These are phyloP conservation scores for Friedmanniomyces simplex DNA, from an alignment of 495 filamentous ascomycete genomes.

Conservation along the genomic window DNA sequence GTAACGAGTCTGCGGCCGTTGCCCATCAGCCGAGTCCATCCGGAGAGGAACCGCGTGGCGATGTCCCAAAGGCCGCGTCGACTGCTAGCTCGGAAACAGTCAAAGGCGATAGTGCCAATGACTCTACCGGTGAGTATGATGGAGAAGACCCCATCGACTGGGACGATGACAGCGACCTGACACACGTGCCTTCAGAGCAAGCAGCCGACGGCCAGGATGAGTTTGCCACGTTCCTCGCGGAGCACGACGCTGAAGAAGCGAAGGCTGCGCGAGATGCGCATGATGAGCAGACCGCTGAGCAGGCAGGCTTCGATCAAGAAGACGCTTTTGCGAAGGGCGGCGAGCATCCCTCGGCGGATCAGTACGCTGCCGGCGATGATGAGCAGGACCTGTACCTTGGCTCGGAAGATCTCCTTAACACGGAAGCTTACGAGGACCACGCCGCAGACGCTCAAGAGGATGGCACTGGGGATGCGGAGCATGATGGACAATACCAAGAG, in stretches of 20 bases:
- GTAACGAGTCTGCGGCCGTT: not conserved
- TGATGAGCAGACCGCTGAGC: not conserved
- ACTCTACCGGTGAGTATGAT: slow-evolving; percentile 11
- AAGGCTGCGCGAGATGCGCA: not conserved
- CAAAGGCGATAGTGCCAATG: slow-evolving; percentile 7
- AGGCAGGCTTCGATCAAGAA: not conserved
- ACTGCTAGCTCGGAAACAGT: slow-evolving; percentile 6
- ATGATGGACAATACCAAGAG: not conserved
- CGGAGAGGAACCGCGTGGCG: not conserved
- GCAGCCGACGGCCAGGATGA: slow-evolving; percentile 4
- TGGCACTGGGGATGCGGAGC: not conserved
- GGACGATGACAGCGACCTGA: slow-evolving; percentile 13
- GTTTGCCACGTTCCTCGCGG: slow-evolving; percentile 3
- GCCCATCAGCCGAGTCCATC: not conserved
- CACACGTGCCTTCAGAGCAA: slow-evolving; percentile 6
- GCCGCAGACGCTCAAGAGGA: not conserved
- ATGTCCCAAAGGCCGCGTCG: not conserved
- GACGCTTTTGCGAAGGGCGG: not conserved
- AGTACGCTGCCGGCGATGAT: not conserved
- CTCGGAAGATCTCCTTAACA: slow-evolving; percentile 2
- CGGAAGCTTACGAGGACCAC: not conserved
- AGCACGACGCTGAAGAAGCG: slow-evolving; percentile 2
- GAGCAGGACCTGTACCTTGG: not conserved
- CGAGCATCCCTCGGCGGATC: not conserved
- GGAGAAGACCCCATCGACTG: slow-evolving; percentile 14